phyloP scores from a whole-genome alignment of 306 rosid species.

The Acacia confusa region DNA sequence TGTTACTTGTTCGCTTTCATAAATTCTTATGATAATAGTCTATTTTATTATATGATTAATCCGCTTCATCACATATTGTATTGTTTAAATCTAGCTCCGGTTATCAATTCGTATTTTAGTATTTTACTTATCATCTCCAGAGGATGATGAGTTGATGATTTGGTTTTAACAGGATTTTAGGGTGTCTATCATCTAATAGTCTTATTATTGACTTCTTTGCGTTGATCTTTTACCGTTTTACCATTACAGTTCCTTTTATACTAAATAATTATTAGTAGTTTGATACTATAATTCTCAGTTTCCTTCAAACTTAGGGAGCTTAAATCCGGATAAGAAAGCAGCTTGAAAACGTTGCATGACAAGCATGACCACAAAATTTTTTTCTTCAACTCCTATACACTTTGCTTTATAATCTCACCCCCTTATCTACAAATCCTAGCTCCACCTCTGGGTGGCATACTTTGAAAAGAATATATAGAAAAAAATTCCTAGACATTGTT shows the following conservation, averaged over 20 bases:
- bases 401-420: no score
- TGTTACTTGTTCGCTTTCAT: no score
- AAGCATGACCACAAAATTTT: no score
- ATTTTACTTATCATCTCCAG: neutral
- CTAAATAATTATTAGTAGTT: neutral
- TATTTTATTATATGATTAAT: neutral
- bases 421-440: no score
- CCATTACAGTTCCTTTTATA: neutral
- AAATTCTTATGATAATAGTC: neutral
- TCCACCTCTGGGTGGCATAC: neutral
- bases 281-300: neutral
- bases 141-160: neutral
- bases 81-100: neutral
- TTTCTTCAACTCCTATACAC: no score
- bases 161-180: neutral
- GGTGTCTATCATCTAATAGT: neutral
- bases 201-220: neutral
- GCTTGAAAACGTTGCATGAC: neutral
- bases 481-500: neutral
- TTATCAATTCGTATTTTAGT: neutral
- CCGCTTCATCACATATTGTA: neutral
- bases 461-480: neutral
- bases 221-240: neutral
- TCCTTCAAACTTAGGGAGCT: neutral
- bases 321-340: neutral